phyloP scores from a whole-genome alignment of 768 basidiomycete species.

The Pluteus cervinus region DNA sequence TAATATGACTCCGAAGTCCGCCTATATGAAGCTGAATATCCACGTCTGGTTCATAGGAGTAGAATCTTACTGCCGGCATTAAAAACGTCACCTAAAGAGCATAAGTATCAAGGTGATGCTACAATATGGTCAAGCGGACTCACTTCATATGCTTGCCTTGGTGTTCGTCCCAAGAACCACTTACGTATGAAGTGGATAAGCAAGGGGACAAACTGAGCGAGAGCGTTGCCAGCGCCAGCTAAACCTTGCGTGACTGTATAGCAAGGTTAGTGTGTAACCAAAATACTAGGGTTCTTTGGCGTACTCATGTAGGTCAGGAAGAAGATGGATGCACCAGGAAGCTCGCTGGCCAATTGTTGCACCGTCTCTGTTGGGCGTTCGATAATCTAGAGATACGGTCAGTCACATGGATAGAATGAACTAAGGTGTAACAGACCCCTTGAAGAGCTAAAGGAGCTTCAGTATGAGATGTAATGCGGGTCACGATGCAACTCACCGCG shows the following conservation, averaged over 20 bases:
- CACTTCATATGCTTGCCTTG: constrained; percentile 48
- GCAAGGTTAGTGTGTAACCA: neutral
- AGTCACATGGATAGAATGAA: neutral
- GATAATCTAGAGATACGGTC: constrained; percentile 26
- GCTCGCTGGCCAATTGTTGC: constrained; percentile 34
- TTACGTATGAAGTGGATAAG: constrained; percentile 56
- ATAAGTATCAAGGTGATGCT: neutral
- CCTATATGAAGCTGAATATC: constrained; percentile 19
- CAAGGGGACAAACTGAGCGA: constrained; percentile 49
- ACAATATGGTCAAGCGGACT: constrained; percentile 6
- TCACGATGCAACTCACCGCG: constrained; percentile 16
- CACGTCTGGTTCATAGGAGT: neutral
- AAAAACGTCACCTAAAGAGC: constrained; percentile 36
- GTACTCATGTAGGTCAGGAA: constrained; percentile 56
- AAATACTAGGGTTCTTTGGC: constrained; percentile 2
- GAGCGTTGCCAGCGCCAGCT: constrained; percentile 43
- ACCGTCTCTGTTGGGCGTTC: constrained; percentile 37
- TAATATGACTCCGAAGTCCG: constrained; percentile 43
- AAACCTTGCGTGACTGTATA: constrained; percentile 42
- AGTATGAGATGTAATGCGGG: too few relatives aligned
- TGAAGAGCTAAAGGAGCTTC: too few relatives aligned
- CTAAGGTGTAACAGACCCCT: too few relatives aligned
- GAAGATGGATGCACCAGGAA: constrained; percentile 56
- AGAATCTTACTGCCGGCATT: constrained; percentile 41
- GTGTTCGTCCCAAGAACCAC: constrained; percentile 63